Percentiles rank a stretch among this genome's conserved stretches.
These are phyloP conservation scores for Kurtzmaniella cleridarum DNA, from an alignment of 805 yeast species.

Conservation along the genomic window DNA sequence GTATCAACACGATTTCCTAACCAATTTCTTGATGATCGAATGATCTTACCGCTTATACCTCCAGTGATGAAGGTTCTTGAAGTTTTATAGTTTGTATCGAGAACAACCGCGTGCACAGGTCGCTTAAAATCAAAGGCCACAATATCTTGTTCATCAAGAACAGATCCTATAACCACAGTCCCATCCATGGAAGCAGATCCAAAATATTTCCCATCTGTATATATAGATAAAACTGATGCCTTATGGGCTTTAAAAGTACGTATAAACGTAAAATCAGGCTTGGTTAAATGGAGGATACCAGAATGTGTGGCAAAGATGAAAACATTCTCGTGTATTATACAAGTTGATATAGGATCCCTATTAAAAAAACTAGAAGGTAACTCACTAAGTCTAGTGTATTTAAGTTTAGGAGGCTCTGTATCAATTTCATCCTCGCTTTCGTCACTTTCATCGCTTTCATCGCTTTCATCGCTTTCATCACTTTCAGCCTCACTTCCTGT, in stretches of 20 bases:
- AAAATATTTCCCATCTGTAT: slow-evolving; percentile 66
- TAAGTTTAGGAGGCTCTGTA: slow-evolving; percentile 61
- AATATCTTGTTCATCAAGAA: slow-evolving; percentile 56
- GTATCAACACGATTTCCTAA: slow-evolving; percentile 74
- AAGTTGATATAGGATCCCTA: slow-evolving; percentile 74
- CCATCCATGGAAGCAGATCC: slow-evolving; percentile 95
- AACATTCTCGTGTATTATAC: slow-evolving; percentile 52
- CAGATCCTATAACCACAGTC: slow-evolving; percentile 75
- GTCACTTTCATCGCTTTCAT: slow-evolving; percentile 35
- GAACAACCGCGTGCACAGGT: slow-evolving; percentile 81
- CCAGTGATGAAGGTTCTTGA: slow-evolving; percentile 75
- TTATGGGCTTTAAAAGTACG: slow-evolving; percentile 80
- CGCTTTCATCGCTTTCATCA: slow-evolving; percentile 21
- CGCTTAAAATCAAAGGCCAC: slow-evolving; percentile 77
- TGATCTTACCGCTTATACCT: slow-evolving; percentile 82
- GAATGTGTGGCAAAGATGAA: slow-evolving; percentile 87
- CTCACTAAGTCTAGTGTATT: slow-evolving; percentile 63
- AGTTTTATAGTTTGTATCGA: slow-evolving; percentile 62
- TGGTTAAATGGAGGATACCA: slow-evolving; percentile 69
- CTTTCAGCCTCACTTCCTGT: slow-evolving; percentile 24
- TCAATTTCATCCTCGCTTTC: slow-evolving; percentile 29
- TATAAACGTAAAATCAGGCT: slow-evolving; percentile 52
- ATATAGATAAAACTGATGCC: slow-evolving; percentile 72
- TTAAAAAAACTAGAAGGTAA: slow-evolving; percentile 68
- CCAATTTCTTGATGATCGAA: slow-evolving; percentile 79